Evolutionary conservation across 78 protist species (phyloP).

Genomic region (Chrysochromulina parva): DNA sequence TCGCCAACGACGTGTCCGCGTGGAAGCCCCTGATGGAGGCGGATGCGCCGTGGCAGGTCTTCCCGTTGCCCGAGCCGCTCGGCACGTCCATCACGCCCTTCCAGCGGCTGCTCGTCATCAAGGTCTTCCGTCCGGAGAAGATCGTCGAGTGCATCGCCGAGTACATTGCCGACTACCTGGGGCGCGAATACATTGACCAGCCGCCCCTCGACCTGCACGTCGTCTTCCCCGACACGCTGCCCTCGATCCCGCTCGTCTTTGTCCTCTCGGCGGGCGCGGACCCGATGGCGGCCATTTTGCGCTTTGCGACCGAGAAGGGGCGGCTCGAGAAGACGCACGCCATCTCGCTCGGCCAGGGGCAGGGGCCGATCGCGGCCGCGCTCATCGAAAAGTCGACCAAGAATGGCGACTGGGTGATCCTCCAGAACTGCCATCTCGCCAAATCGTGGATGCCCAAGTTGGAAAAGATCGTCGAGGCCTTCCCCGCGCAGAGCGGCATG

Average conservation of each 20-base stretch:
- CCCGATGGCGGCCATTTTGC: slow-evolving; percentile 53
- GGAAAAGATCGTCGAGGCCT: slow-evolving; percentile 50
- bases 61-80: slow-evolving; percentile 34
- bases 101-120: slow-evolving; percentile 51
- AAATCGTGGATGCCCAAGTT: slow-evolving; percentile 83
- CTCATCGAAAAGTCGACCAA: slow-evolving; percentile 36
- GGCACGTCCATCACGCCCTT: not conserved
- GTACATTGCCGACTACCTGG: slow-evolving; percentile 38
- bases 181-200: slow-evolving; percentile 53
- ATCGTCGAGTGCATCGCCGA: slow-evolving; percentile 30
- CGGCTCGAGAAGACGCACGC: not conserved
- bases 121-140: slow-evolving; percentile 67
- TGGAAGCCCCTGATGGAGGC: not conserved
- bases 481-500: not conserved
- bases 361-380: slow-evolving; percentile 61
- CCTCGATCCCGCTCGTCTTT: slow-evolving; percentile 73
- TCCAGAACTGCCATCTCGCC: slow-evolving; percentile 86
- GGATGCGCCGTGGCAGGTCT: slow-evolving; percentile 35
- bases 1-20: not conserved
- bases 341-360: slow-evolving; percentile 71
- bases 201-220: slow-evolving; percentile 59
- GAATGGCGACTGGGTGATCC: slow-evolving; percentile 72
- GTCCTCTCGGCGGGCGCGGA: slow-evolving; percentile 86
- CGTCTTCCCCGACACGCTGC: slow-evolving; percentile 62
- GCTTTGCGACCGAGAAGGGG: slow-evolving; percentile 36